phyloP scores from a whole-genome alignment of 108 stramenopile genomes.

The Cyclotella baltica region DNA sequence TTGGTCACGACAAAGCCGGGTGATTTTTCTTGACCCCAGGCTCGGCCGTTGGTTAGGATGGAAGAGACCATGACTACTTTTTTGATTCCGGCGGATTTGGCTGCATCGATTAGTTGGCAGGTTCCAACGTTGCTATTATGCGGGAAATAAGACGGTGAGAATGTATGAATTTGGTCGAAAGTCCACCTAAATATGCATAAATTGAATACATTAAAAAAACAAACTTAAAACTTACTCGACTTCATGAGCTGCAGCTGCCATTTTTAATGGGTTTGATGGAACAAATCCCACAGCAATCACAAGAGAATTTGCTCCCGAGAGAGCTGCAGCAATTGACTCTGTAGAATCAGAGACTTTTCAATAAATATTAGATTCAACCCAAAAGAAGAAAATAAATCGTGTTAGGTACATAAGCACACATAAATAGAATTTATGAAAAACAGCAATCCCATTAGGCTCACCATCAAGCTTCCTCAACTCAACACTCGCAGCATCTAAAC shows the following conservation, averaged over 20 bases:
- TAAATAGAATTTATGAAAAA: not conserved
- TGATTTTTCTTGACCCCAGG: slow-evolving; percentile 83
- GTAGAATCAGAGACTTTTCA: slow-evolving; percentile 59
- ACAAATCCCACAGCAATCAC: slow-evolving; percentile 84
- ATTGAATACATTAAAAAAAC: not conserved
- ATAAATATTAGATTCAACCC: not conserved
- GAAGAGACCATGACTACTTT: slow-evolving; percentile 85
- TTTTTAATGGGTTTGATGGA: slow-evolving; percentile 81
- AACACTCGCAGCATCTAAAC: slow-evolving; percentile 60
- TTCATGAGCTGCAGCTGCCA: slow-evolving; percentile 78
- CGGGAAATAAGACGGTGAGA: not conserved
- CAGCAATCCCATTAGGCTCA: not conserved
- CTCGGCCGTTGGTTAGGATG: slow-evolving; percentile 80
- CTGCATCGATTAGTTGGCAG: slow-evolving; percentile 79
- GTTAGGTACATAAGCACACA: not conserved
- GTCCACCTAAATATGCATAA: not conserved
- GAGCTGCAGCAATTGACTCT: slow-evolving; percentile 51
- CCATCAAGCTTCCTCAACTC: slow-evolving; percentile 63
- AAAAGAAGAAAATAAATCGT: not conserved
- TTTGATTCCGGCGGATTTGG: slow-evolving; percentile 71
- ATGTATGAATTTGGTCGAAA: not conserved
- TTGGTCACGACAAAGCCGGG: slow-evolving; percentile 86
- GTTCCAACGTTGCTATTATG: slow-evolving; percentile 70
- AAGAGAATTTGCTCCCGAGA: slow-evolving; percentile 67
- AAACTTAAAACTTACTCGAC: slow-evolving; percentile 54